These are phyloP conservation scores for Yamadazyma scolyti DNA, from an alignment of 805 yeast species.

Conservation along the genomic window DNA sequence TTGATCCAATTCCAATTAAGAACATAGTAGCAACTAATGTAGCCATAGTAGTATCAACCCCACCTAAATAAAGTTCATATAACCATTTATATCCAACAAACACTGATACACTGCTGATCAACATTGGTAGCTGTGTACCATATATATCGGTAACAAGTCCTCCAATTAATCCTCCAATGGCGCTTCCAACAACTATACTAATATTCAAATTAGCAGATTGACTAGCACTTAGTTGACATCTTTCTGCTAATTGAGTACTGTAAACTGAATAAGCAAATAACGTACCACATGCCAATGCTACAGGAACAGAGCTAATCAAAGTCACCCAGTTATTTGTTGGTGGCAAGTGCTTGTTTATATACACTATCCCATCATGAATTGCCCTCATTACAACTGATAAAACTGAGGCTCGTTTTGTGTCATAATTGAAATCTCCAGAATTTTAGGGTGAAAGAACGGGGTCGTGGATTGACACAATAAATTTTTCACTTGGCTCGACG, in stretches of 20 bases:
- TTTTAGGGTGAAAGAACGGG: too few species aligned
- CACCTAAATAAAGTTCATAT: conserved; percentile 17
- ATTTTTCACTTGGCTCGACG: conserved; percentile 14
- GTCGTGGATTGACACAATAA: conserved; percentile 1
- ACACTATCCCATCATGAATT: conserved; percentile 9
- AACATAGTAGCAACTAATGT: conserved; percentile 24
- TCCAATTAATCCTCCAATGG: conserved; percentile 29
- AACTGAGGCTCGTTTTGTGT: neutral
- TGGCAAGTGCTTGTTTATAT: conserved; percentile 19
- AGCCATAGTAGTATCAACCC: conserved; percentile 13
- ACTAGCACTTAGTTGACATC: conserved; percentile 24
- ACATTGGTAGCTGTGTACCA: conserved; percentile 32
- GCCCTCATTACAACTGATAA: conserved; percentile 5
- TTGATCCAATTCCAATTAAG: conserved; percentile 29
- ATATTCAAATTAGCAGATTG: conserved; percentile 29
- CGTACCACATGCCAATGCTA: conserved; percentile 31
- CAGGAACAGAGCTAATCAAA: conserved; percentile 24
- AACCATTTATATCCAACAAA: conserved; percentile 27
- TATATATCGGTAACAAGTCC: conserved; percentile 30
- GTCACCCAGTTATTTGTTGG: conserved; percentile 23
- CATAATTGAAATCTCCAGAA: conserved; percentile 1
- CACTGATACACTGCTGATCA: conserved; percentile 20
- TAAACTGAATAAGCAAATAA: conserved; percentile 31
- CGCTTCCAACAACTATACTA: conserved; percentile 27
- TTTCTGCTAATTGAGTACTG: conserved; percentile 27